phyloP scores from a whole-genome alignment of 495 filamentous ascomycete species.

The Xylaria curta region DNA sequence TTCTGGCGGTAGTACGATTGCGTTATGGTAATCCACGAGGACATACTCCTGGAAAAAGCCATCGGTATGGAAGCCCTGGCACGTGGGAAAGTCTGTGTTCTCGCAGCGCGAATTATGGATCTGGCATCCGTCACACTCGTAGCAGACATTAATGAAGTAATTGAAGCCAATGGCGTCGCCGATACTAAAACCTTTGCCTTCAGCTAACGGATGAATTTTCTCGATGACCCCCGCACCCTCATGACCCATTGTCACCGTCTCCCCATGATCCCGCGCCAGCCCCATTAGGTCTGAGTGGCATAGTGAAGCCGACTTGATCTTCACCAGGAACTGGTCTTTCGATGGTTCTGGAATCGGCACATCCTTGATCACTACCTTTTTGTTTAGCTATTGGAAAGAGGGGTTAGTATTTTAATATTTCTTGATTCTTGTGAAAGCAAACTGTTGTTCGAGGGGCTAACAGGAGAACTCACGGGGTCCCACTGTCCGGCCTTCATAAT shows the following conservation, averaged over 20 bases:
- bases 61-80: constrained; percentile 47
- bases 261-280: constrained; percentile 3
- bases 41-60: constrained; percentile 50
- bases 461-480: constrained; percentile 22
- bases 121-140: constrained; percentile 47
- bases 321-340: constrained; percentile 45
- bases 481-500: constrained; percentile 31
- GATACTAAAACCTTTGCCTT: constrained; percentile 46
- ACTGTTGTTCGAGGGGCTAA: background rate
- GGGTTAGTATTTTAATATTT: background rate
- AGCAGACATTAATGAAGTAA: constrained; percentile 48
- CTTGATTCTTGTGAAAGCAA: background rate
- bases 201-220: constrained; percentile 39
- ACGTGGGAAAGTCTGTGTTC: constrained; percentile 38
- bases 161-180: constrained; percentile 47
- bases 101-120: constrained; percentile 47
- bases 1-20: constrained; percentile 40
- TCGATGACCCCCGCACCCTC: constrained; percentile 48
- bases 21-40: constrained; percentile 47
- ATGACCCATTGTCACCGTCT: constrained; percentile 45
- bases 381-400: constrained; percentile 8
- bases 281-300: constrained; percentile 47
- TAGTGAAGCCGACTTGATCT: constrained; percentile 46
- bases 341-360: constrained; percentile 44
- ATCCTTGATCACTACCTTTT: constrained; percentile 37